Evolutionary conservation across 2,329 filamentous ascomycete species (phyloP), one percentile per base, ranked within the genome.

Genomic region (Aaosphaeria pasadenensis): DNA sequence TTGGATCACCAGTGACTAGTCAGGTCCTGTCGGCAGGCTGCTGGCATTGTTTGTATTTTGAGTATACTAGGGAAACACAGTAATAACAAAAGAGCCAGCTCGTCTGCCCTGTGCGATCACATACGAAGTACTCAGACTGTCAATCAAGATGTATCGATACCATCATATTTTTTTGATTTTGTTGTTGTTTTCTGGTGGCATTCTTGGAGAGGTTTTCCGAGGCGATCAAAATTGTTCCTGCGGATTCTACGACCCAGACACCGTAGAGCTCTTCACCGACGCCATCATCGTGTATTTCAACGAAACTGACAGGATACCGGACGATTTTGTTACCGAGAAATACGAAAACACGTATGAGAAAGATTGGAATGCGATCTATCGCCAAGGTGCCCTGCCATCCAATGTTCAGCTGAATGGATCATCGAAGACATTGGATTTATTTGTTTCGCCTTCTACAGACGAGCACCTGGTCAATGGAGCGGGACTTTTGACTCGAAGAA

Each of bases 201-300:
- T 24, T 11, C 7, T 40, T 39, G 56, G 59, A 29, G 56, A 62
- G 43, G 55, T 62, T 30, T 42, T 43, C 2, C 51, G 51, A 30
- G 52, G 45, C 7, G 42, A 54, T n/a, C 51, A 50, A 7, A 64
- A 69, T 47, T 79, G 76, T 51, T 64, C 67, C 29, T 79, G 76
- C 53, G 76, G 76, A 9, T 79, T 73, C 49, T 69, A 70, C 48
- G 75, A 79, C 51, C 49, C 57, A 1, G 49, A 56, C 6, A 71
- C 70, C 2, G 56, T 65, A 6, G 54, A 67, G 13, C 52, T 76
- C 7, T 78, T 72, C 52, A 79, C 75, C 0, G 76, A 79, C 40
- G 72, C 72, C 6, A 67, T 75, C 29, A 74, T 78, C 42, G 63
- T 74, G 4, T 79, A 78, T 59, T 79, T 79, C 67, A 79, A 79